These are phyloP conservation scores for Colletotrichum graminicola DNA, from an alignment of 2,329 filamentous ascomycete species.

Conservation along the genomic window DNA sequence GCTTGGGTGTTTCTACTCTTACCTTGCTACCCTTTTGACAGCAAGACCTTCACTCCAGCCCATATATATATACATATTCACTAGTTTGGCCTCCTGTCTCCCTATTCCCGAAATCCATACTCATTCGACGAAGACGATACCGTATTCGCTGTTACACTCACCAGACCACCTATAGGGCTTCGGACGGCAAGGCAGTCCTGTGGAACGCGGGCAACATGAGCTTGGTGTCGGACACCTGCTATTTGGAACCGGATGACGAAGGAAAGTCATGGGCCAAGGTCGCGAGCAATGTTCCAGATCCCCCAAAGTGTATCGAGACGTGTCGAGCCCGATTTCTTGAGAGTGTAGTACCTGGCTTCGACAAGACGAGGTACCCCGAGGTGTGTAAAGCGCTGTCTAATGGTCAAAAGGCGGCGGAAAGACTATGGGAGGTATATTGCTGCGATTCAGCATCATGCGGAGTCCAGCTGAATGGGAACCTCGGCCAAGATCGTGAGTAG, in stretches of 20 bases:
- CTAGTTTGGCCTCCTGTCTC: neutral
- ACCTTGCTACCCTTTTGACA: neutral
- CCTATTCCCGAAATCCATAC: neutral
- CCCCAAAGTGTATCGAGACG: conserved; percentile 51
- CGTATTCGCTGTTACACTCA: conserved; percentile 2
- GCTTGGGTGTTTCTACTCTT: neutral
- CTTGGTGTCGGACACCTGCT: neutral
- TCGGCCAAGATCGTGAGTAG: conserved; percentile 61
- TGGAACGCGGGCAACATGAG: conserved; percentile 2
- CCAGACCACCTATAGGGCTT: neutral
- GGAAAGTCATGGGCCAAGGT: conserved; percentile 48
- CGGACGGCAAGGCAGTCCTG: neutral
- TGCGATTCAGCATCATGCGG: conserved; percentile 65
- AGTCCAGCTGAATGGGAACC: conserved; percentile 52
- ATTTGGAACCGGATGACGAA: conserved; percentile 5
- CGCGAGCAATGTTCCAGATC: conserved; percentile 48
- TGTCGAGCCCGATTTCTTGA: conserved; percentile 52
- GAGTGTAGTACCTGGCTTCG: conserved; percentile 46
- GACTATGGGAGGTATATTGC: conserved; percentile 63
- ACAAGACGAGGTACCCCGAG: conserved; percentile 48
- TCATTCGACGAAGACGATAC: neutral
- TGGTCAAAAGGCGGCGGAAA: conserved; percentile 44
- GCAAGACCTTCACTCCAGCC: neutral
- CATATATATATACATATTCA: neutral
- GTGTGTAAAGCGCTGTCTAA: conserved; percentile 51